phyloP scores from a whole-genome alignment of 495 filamentous ascomycete genomes.

The Lasiosphaeria hispida region DNA sequence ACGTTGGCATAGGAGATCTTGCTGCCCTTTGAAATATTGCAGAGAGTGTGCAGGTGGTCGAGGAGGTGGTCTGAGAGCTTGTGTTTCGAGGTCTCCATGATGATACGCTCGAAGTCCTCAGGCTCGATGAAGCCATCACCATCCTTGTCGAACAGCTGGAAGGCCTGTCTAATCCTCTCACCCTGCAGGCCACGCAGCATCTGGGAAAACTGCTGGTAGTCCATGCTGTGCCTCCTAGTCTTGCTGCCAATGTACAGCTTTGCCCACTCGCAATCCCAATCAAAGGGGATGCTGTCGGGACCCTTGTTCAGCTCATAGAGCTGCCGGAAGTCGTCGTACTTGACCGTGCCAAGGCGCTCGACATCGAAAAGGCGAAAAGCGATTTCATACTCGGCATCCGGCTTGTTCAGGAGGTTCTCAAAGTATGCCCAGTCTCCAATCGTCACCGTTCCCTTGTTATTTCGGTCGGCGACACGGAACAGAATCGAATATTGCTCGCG shows the following conservation, averaged over 20 bases:
- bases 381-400: conserved; percentile 98
- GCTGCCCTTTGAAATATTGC: conserved; percentile 87
- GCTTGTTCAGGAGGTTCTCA: conserved; percentile 87
- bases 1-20: conserved; percentile 98
- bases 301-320: conserved; percentile 83
- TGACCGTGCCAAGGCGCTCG: conserved; percentile 75
- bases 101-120: conserved; percentile 94
- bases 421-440: conserved; percentile 88
- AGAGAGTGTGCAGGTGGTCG: conserved; percentile 88
- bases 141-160: conserved; percentile 86
- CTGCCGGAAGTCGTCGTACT: conserved; percentile 78
- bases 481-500: conserved; percentile 91
- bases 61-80: conserved; percentile 96
- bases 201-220: conserved; percentile 96
- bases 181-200: conserved; percentile 96
- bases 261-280: conserved; percentile 98
- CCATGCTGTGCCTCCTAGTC: conserved; percentile 80
- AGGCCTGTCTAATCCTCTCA: conserved; percentile 92
- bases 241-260: conserved; percentile 85
- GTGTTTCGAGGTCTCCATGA: conserved; percentile 87
- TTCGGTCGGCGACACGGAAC: conserved; percentile 83
- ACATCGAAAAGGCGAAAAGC: conserved; percentile 94
- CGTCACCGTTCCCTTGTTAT: conserved; percentile 64
- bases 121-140: conserved; percentile 97
- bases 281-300: conserved; percentile 78